Conservation (phyloP, 169 alveolate species). For the Eimeria mitis region DNA sequence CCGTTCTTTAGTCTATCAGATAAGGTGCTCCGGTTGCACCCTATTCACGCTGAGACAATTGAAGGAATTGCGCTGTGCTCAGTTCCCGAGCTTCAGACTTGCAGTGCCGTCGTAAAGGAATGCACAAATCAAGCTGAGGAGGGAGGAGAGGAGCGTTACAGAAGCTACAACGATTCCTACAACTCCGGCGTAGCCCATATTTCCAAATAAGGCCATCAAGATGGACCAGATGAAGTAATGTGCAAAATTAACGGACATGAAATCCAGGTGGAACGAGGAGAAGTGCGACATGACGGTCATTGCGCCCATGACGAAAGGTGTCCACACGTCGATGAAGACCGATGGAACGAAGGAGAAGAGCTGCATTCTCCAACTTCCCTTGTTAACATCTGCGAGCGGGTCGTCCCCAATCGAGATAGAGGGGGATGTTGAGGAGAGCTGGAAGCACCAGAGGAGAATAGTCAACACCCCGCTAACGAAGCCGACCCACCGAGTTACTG, state of each 20-base stretch:
- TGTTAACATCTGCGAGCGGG: slow-evolving; percentile 77
- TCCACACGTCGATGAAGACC: slow-evolving; percentile 78
- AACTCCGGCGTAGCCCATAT: slow-evolving; percentile 81
- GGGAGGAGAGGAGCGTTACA: slow-evolving; percentile 74
- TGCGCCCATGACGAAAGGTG: slow-evolving; percentile 84
- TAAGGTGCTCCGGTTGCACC: neutral
- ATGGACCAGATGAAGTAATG: slow-evolving; percentile 78
- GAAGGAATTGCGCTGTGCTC: neutral
- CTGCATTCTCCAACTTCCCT: slow-evolving; percentile 74
- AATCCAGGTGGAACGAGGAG: slow-evolving; percentile 72
- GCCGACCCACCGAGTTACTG: slow-evolving; percentile 78
- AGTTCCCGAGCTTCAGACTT: slow-evolving; percentile 44
- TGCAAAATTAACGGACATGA: slow-evolving; percentile 50
- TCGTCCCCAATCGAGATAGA: slow-evolving; percentile 67
- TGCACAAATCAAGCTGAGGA: slow-evolving; percentile 69
- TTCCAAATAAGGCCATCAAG: slow-evolving; percentile 79
- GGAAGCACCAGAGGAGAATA: slow-evolving; percentile 66
- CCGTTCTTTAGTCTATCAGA: neutral
- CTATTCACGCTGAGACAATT: neutral
- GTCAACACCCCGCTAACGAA: slow-evolving; percentile 72
- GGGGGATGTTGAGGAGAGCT: slow-evolving; percentile 62
- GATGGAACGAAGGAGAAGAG: slow-evolving; percentile 79
- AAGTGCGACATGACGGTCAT: slow-evolving; percentile 79
- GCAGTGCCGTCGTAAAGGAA: slow-evolving; percentile 77
- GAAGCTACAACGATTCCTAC: slow-evolving; percentile 76